Percentiles rank a stretch among this genome's conserved stretches.
Conservation (phyloP, 208 protist species). For the Phytomonas sp. region DNA sequence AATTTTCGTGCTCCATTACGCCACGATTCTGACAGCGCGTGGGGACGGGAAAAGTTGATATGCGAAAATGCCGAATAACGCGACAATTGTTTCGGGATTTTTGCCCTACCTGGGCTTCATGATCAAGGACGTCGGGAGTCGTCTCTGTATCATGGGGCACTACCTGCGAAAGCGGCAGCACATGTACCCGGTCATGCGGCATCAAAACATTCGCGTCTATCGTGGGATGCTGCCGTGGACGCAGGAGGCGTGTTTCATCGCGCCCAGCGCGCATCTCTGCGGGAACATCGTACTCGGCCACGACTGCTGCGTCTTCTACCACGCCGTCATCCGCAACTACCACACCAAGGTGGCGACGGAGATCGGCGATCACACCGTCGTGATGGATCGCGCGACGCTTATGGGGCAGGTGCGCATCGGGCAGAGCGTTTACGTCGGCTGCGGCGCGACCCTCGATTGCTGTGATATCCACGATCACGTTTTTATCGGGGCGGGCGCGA, state of each 20-base stretch:
- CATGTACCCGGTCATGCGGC: conserved; percentile 77
- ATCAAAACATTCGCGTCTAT: conserved; percentile 83
- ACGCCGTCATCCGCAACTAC: conserved; percentile 82
- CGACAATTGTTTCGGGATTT: conserved; percentile 48
- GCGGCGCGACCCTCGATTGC: conserved; percentile 69
- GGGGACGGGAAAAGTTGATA: no score
- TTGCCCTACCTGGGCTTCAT: conserved; percentile 78
- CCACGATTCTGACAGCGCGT: no score
- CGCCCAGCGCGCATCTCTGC: conserved; percentile 74
- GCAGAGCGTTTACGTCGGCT: conserved; percentile 50
- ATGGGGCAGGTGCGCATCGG: conserved; percentile 74
- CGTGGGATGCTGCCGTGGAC: conserved; percentile 81
- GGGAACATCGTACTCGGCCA: conserved; percentile 82
- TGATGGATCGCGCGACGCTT: conserved; percentile 81
- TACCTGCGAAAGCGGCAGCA: conserved; percentile 54
- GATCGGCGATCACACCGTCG: conserved; percentile 68
- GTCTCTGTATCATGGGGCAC: conserved; percentile 55
- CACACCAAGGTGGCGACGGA: conserved; percentile 50
- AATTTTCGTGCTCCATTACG: no score
- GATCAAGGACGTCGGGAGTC: conserved; percentile 77
- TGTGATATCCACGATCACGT: conserved; percentile 77
- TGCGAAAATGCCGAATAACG: conserved; percentile 29
- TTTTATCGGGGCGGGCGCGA: conserved; percentile 75
- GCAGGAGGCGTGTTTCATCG: conserved; percentile 79
- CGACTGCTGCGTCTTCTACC: conserved; percentile 81